These are phyloP conservation scores for Solanum boliviense DNA, from an alignment of 257 asterid species.

Conservation along the genomic window DNA sequence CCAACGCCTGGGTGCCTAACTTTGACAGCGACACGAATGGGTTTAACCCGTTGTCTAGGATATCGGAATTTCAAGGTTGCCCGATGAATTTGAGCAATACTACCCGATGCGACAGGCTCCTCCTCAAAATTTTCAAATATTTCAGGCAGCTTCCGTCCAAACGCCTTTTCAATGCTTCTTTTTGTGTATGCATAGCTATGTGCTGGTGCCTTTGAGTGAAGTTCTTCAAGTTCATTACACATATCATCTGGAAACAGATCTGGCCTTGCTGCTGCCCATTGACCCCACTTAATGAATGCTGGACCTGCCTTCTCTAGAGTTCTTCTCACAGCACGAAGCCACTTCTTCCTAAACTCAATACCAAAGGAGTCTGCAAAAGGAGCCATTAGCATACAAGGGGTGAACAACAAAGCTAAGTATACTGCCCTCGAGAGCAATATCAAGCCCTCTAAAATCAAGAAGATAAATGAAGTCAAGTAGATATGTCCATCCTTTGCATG, in stretches of 20 bases:
- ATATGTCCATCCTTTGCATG: constrained; percentile 58
- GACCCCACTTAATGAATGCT: constrained; percentile 95
- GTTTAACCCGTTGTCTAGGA: constrained; percentile 48
- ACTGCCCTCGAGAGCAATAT: constrained; percentile 52
- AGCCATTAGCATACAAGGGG: constrained; percentile 73
- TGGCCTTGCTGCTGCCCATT: constrained; percentile 95
- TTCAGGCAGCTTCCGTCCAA: constrained; percentile 60
- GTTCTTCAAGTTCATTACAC: constrained; percentile 65
- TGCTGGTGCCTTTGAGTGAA: constrained; percentile 70
- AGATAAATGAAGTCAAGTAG: constrained; percentile 36
- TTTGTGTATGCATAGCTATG: constrained; percentile 74
- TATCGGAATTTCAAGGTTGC: constrained; percentile 59
- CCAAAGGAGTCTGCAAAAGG: constrained; percentile 71
- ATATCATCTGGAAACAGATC: constrained; percentile 75
- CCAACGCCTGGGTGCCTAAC: constrained; percentile 90
- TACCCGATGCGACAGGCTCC: constrained; percentile 82
- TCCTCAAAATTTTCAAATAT: constrained; percentile 71
- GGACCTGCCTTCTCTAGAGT: constrained; percentile 90
- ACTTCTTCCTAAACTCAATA: constrained; percentile 46
- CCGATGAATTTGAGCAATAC: constrained; percentile 82
- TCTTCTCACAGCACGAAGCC: constrained; percentile 54
- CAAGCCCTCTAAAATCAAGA: constrained; percentile 55
- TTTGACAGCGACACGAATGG: constrained; percentile 78
- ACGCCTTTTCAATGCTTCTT: constrained; percentile 59
- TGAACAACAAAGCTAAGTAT: constrained; percentile 50